Conservation (phyloP, 768 basidiomycete species). For the Podaxis sp. region DNA sequence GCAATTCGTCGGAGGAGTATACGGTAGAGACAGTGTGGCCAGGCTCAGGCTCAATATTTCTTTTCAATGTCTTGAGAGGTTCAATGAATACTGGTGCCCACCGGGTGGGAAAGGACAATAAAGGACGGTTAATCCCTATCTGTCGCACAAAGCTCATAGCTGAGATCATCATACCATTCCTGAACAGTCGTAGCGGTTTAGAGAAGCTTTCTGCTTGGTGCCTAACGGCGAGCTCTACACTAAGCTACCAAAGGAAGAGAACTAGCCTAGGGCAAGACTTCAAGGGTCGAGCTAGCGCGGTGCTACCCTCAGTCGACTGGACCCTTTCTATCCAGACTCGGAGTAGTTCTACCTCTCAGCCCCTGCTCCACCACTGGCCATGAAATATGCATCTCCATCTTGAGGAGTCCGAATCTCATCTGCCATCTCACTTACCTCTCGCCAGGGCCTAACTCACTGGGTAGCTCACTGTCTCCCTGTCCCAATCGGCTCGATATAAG, state of each 20-base stretch:
- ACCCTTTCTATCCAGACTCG: neutral
- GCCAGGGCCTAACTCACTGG: neutral
- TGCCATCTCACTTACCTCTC: neutral
- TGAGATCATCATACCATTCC: neutral
- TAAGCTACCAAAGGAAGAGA: neutral
- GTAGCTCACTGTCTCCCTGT: neutral
- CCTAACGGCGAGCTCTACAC: neutral
- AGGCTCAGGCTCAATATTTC: no score
- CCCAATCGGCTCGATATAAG: neutral
- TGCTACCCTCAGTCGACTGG: neutral
- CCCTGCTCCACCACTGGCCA: neutral
- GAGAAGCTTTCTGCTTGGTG: neutral
- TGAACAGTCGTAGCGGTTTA: neutral
- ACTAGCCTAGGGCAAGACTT: neutral
- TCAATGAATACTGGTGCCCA: no score
- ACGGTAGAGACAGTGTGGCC: no score
- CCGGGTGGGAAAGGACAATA: no score
- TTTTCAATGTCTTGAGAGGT: no score
- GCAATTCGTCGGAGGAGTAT: no score
- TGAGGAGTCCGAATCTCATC: neutral
- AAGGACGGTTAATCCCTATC: no score
- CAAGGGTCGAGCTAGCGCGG: neutral
- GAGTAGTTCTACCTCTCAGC: neutral
- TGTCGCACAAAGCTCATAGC: no score
- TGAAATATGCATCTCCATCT: neutral